Conservation (phyloP, 169 alveolate genomes). For the Eimeria necatrix region DNA sequence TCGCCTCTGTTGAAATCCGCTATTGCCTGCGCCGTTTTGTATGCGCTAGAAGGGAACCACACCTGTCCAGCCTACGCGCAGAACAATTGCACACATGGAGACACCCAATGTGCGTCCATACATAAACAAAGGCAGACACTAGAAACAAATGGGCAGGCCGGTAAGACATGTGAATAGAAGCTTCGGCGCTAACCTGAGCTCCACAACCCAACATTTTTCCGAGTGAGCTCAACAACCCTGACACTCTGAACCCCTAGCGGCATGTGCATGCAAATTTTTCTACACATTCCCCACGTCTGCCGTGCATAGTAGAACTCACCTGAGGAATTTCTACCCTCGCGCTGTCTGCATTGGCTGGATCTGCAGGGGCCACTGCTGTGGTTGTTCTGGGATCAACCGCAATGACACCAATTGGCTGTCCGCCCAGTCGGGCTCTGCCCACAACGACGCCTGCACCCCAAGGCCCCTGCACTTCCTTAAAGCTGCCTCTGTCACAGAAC, state of each 20-base stretch:
- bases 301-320: not conserved
- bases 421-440: constrained; percentile 90
- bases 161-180: too few species aligned
- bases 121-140: not conserved
- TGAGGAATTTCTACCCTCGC: constrained; percentile 20
- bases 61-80: constrained; percentile 90
- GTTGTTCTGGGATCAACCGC: constrained; percentile 86
- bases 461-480: constrained; percentile 87
- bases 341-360: constrained; percentile 87
- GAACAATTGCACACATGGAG: not conserved
- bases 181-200: not conserved
- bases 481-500: constrained; percentile 85
- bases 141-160: too few species aligned
- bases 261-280: too few species aligned
- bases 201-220: not conserved
- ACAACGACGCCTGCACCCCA: constrained; percentile 90
- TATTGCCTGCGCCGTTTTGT: constrained; percentile 93
- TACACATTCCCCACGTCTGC: not conserved
- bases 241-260: too few species aligned
- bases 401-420: constrained; percentile 89
- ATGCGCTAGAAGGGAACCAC: constrained; percentile 93
- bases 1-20: constrained; percentile 90
- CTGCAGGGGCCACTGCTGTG: constrained; percentile 86
- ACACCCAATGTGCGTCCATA: not conserved
- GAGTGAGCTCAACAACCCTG: not conserved